Base-by-base conservation (phyloP, 2,329 filamentous ascomycete species). In the Metarhizium anisopliae region DNA sequence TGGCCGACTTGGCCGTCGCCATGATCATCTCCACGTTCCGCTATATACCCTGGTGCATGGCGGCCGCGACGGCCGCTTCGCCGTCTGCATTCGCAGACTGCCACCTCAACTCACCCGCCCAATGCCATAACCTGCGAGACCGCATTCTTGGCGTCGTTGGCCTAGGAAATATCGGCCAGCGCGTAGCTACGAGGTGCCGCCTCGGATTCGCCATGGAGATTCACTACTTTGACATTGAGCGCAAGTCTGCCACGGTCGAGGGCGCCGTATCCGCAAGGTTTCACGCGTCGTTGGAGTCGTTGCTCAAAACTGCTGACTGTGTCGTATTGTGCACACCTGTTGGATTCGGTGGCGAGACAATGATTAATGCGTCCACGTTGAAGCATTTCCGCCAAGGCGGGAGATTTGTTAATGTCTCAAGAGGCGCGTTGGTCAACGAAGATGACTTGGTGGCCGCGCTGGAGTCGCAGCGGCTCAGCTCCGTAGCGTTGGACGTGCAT, bases 1-100 rank as follows among this genome's bases (percentile, higher is more conserved):
- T 90, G 1, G 86, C 86, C 52, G 87, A 90, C 67, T 82, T 87
- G 59, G 82, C 85, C 18, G 75, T 89, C 45, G 84, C 83, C 63
- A 78, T 87, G 62, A 81, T 90, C 61, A 79, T 91, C 52, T 80
- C 81, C 8, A 83, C 81, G 14, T 90, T 89, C 72, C 83, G 87
- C 53, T 77, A 82, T 50, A 77, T 90, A 13, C 76, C 81, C 1
- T 89, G 85, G 81, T 85, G 80, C 59, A 77, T 81, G 52, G 65
- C 74, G 2, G 81, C 83, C 1, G 84, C 84, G 0, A 67, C 76
- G 3, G 64, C 74, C 0, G 59, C 66, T 0, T 61, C 71, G 13
- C 56, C 68, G 2, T 55, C 61, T 0, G 38, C 62, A 30, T 89
- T 88, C 66, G 67, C 68, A 25, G 72, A 79, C 58, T 84, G 85